Percentiles rank a stretch among this genome's conserved stretches.
These are phyloP conservation scores for Fraxinus ornus DNA, from an alignment of 305 asterid species.

Conservation along the genomic window DNA sequence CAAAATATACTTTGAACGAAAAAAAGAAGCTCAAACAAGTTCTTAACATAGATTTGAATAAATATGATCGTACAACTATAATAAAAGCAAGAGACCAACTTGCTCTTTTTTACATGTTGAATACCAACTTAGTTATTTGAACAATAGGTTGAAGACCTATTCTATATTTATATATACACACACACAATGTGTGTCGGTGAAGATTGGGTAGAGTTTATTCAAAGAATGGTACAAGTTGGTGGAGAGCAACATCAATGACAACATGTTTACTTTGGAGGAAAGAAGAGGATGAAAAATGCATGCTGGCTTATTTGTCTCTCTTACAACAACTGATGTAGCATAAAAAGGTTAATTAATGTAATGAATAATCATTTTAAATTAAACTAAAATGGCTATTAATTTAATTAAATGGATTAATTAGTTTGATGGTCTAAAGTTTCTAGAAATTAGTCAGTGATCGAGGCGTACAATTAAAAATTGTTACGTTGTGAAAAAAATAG, in stretches of 20 bases:
- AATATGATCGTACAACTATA: background rate
- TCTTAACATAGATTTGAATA: background rate
- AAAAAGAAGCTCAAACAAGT: no score
- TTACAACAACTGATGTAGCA: background rate
- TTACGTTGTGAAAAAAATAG: no score
- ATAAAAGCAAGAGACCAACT: background rate
- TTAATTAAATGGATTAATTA: background rate
- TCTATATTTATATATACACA: background rate
- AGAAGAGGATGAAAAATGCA: background rate
- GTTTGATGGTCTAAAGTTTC: background rate
- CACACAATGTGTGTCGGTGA: background rate
- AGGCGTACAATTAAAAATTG: background rate
- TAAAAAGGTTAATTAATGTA: background rate
- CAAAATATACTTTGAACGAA: no score
- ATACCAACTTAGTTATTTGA: background rate
- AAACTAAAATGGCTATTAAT: background rate
- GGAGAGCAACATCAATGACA: slow-evolving; percentile 30
- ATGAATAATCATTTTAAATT: background rate
- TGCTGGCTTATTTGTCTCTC: background rate
- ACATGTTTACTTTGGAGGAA: slow-evolving; percentile 2
- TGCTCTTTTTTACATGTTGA: background rate
- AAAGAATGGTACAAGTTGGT: slow-evolving; percentile 24
- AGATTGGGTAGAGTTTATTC: slow-evolving; percentile 12
- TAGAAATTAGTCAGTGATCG: background rate
- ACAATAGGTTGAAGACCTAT: background rate